Base-by-base conservation (phyloP, 768 basidiomycete species). In the Porpolomopsis calyptriformis region DNA sequence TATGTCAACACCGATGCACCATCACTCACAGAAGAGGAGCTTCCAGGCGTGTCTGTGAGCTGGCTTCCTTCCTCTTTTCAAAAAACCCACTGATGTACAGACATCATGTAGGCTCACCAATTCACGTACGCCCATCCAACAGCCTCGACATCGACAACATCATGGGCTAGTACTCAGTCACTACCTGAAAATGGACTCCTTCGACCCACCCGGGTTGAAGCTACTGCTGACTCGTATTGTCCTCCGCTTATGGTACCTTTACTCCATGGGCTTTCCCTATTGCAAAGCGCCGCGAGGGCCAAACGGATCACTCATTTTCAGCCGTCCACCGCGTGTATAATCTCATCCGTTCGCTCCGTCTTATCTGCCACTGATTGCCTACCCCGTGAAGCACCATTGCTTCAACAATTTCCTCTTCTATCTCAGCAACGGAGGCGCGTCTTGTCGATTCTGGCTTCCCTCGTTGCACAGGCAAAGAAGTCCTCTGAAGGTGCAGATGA, bases 281-380 rank as follows among this genome's bases (percentile, higher is more conserved):
- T 99, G 19, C 85, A 93, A 57, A 84, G 75, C 46, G 87, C 92
- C 4, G 90, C 91, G 16, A 72, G 78, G 35, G 70, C 78, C n/a
- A 80, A 80, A 54, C 79, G 87, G 38, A 65, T 77, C 22, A 66
- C 80, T 2, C 94, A 98, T 63, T 93, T 90, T 55, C 89, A 92
- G 57, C 92, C 94, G 4, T 85, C 91, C 2, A 89, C 93, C 0
- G 93, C 92, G 11, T 92, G 82, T 62, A 85, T 98, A 49, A 92
- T 99, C 53, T 91, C 90, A 10, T 89, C 87, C 45, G 90, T 98
- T 39, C 84, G 93, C 25, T 78, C 82, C 23, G 83, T 94, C 14
- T 74, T 99, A 36, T 77, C 81, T 23, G 76, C 83, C 9, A 81
- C 89, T 12, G 85, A 85, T 48, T 93, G 89, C 46, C 71, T 96